phyloP scores from a whole-genome alignment of 148 eudicot species.

The Rheum nobile region DNA sequence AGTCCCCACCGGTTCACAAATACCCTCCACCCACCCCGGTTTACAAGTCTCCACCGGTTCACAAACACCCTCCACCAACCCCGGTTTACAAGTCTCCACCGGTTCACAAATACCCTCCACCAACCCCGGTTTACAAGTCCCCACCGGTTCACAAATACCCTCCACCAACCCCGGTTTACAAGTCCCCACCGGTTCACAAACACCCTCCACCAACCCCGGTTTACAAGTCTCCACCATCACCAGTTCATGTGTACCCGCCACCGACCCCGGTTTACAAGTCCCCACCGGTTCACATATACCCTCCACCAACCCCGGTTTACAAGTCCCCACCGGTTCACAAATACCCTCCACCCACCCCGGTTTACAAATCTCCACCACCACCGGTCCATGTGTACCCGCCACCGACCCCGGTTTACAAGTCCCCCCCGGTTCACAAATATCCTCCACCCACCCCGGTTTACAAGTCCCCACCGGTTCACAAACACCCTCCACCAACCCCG shows the following conservation, averaged over 20 bases:
- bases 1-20: not conserved
- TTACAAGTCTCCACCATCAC: not conserved
- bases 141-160: constrained; percentile 13
- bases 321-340: not conserved
- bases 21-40: not conserved
- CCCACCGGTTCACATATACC: not conserved
- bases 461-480: not conserved
- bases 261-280: constrained; percentile 4
- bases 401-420: not conserved
- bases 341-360: not conserved
- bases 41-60: not conserved
- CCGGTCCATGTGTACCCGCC: not conserved
- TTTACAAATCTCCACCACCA: not conserved
- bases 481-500: not conserved
- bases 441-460: not conserved
- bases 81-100: no score
- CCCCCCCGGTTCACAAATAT: not conserved
- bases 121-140: constrained; percentile 10
- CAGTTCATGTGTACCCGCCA: not conserved
- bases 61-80: not conserved
- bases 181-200: no score
- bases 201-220: not conserved
- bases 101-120: constrained; percentile 18
- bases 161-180: constrained; percentile 7
- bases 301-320: not conserved